These are phyloP conservation scores for Pichia sp. DNA, from an alignment of 1,139 yeast genomes.

Conservation along the genomic window DNA sequence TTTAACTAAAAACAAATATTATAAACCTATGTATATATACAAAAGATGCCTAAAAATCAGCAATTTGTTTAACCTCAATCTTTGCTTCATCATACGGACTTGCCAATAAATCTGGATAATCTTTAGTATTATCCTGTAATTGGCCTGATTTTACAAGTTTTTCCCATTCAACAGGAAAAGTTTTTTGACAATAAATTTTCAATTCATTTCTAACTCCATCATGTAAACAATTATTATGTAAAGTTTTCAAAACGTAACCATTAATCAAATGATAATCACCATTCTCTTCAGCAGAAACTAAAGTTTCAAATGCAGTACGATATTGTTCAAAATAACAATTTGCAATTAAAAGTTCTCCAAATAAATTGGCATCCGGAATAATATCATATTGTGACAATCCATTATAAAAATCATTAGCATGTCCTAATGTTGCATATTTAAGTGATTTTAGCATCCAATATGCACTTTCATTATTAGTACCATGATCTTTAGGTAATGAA, in stretches of 20 bases:
- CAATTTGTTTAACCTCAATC: constrained; percentile 15
- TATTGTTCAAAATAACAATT: constrained; percentile 65
- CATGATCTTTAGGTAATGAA: constrained; percentile 43
- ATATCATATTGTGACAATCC: constrained; percentile 50
- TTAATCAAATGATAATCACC: constrained; percentile 41
- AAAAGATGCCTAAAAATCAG: background rate
- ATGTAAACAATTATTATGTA: constrained; percentile 59
- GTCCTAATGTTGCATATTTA: constrained; percentile 52
- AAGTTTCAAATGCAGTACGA: constrained; percentile 51
- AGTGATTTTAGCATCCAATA: constrained; percentile 65
- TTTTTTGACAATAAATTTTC: constrained; percentile 46
- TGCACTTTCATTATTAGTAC: constrained; percentile 63
- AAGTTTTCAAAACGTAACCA: constrained; percentile 45
- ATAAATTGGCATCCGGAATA: constrained; percentile 49
- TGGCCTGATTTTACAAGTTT: constrained; percentile 35
- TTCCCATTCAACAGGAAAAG: constrained; percentile 45
- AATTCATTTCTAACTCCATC: constrained; percentile 43
- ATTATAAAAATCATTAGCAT: constrained; percentile 61
- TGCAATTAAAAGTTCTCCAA: constrained; percentile 62
- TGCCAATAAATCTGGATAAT: constrained; percentile 25
- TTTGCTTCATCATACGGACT: constrained; percentile 20
- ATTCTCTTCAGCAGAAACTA: constrained; percentile 45
- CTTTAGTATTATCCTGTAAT: constrained; percentile 33
- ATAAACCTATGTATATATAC: background rate
- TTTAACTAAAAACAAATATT: background rate